A percentile compares a stretch with the other conserved stretches of the same genome.
These are phyloP conservation scores for Prunus mume DNA, from an alignment of 306 rosid genomes.

Conservation along the genomic window DNA sequence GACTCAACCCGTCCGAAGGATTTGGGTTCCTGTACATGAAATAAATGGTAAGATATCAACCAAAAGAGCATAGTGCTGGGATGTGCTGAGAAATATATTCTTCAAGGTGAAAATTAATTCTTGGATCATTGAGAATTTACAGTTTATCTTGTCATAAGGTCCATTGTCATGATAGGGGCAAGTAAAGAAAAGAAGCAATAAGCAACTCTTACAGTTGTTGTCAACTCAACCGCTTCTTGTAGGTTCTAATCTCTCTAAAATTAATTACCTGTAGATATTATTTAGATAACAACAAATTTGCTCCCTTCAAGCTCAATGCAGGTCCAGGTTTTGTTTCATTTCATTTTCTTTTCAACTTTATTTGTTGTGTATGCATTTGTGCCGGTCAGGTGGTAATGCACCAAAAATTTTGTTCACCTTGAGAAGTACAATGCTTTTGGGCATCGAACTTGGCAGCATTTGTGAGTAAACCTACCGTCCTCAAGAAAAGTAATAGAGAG, in stretches of 20 bases:
- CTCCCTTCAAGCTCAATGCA: neutral
- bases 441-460: too few relatives aligned
- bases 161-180: conserved; percentile 5
- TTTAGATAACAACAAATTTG: neutral
- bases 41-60: conserved; percentile 26
- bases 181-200: neutral
- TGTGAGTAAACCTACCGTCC: too few relatives aligned
- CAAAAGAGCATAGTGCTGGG: neutral
- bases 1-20: conserved; percentile 28
- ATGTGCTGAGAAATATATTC: conserved; percentile 1
- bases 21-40: conserved; percentile 29
- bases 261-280: conserved; percentile 22
- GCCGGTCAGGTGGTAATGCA: neutral
- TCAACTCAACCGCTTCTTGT: neutral
- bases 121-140: neutral
- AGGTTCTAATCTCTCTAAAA: neutral
- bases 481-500: neutral
- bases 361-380: neutral
- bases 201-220: neutral
- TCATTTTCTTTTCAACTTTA: neutral
- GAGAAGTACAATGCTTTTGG: neutral
- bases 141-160: neutral
- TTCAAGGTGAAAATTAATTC: conserved; percentile 11
- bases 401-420: neutral
- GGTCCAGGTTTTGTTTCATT: neutral